Base-by-base conservation (phyloP, 495 filamentous ascomycete species). In the Mytilinidion resinicola region DNA sequence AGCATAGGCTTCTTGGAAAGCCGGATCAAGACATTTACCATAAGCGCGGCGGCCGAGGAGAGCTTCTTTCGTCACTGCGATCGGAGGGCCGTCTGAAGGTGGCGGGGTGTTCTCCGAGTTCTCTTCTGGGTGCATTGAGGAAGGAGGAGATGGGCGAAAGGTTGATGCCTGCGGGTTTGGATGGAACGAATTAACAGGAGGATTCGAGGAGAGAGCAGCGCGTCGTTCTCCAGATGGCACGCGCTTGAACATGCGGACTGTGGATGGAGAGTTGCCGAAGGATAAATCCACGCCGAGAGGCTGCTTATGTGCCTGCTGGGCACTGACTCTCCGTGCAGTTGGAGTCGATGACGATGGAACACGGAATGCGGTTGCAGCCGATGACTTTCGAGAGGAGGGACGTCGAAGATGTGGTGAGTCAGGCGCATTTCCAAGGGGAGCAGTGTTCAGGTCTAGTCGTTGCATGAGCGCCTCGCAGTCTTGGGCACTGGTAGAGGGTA, bases 261-360 rank as follows among this genome's bases (percentile, higher is more conserved):
- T 95, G 0, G 90, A 95, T 1, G 86, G 88, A 17, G 84, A 84
- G 69, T 96, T 96, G 34, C 92, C 93, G 67, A 92, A 96, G 48
- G 83, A 89, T 72, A 91, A 82, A 70, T 96, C 88, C 4, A 93
- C 79, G 35, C 86, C 82, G 14, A 96, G 79, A 1, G 92, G 89
- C 51, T 87, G 83, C 71, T 88, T 90, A 7, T 87, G 75, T 17
- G 87, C 75, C 19, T 71, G 57, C 36, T 66, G 51, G 37, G 64
- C 63, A 61, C 67, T 73, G 19, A 77, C 52, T 61, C 73, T 55
- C 64, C 70, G 59, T 70, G 75, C 61, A 71, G 78, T 47, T 66
- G 71, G 65, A 9, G 60, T 68, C 5, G 51, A 49, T 4, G 57
- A 58, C 33, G 69, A 70, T 1, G 66, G 53, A 2, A 64, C 56